Base-by-base conservation (phyloP, 768 basidiomycete species). In the Ramaria sp. region DNA sequence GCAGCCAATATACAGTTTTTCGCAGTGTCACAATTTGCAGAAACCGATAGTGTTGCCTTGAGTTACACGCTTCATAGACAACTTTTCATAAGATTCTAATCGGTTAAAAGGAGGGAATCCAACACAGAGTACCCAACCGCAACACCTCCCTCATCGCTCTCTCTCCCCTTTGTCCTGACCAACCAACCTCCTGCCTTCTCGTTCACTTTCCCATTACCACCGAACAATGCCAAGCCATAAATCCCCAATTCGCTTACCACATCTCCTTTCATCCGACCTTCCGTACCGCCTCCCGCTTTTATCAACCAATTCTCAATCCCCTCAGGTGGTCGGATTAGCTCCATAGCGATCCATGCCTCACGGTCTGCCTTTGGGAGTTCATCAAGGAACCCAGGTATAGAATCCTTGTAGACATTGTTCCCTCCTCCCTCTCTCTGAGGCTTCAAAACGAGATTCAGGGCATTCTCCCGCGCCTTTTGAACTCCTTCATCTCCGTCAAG, bases 401-500 rank as follows among this genome's bases (percentile, higher is more conserved):
- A 81, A 2, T 71, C 71, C 57, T 87, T 86, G 69, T 97, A 98
- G 24, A 98, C 77, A 61, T 99, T 99, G 62, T 97, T 96, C 7
- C 95, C 95, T 0, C 95, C 95, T 1, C 95, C 95, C 71, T 99
- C 95, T n/a, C 94, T 78, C 66, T 98, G 95, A 0, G 95, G 95
- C 66, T 99, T 99, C 47, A 99, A 76, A 1, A 98, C 95, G 25
- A 92, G 78, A 5, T 73, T 70, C 5, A 69, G 64, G 0, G 82
- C 74, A 13, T 70, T 59, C 9, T 68, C 65, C 18, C 74, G 71
- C 0, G 88, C 87, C 43, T 74, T 70, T 24, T 62, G 60, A n/a
- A 82, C 72, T 0, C 73, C 78, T 18, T 59, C 61, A 20, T 70
- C 67, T 13, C 61, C 63, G 47, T 77, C 67, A 27, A 45, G 50